A percentile compares a stretch with the other conserved stretches of the same genome.
Conservation (phyloP, 257 asterid species). For the Capsicum baccatum region DNA sequence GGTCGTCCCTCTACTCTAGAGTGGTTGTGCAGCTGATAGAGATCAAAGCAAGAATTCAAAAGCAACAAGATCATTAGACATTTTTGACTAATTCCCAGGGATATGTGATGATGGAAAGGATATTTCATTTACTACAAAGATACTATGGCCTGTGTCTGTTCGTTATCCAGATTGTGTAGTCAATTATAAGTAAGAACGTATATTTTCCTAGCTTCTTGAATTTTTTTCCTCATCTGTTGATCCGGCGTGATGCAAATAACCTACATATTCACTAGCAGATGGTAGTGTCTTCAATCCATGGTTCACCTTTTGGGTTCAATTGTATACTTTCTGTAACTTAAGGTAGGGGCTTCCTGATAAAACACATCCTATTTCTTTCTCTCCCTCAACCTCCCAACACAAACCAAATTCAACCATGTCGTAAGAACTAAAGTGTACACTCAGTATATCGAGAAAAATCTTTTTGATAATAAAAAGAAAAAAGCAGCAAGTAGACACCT, state of each 20-base stretch:
- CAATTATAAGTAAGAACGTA: background rate
- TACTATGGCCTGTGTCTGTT: background rate
- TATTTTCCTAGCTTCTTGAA: conserved; percentile 3
- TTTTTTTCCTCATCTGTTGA: conserved; percentile 13
- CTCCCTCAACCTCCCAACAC: background rate
- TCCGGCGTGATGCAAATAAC: background rate
- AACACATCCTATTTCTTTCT: background rate
- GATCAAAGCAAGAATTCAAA: background rate
- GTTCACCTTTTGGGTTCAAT: background rate
- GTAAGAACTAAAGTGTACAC: conserved; percentile 6
- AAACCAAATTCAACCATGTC: background rate
- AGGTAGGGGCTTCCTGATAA: conserved; percentile 10
- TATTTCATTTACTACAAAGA: background rate
- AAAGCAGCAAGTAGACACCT: conserved; percentile 53
- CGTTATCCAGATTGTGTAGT: background rate
- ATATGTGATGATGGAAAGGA: background rate
- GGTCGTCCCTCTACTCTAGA: too few species aligned
- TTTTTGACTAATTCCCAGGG: background rate
- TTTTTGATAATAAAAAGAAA: background rate
- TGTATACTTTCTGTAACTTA: conserved; percentile 2
- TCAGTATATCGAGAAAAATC: background rate
- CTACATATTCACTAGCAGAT: background rate
- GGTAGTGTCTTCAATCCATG: background rate
- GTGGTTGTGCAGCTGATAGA: background rate
- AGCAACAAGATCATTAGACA: background rate